These are phyloP conservation scores for Mycena polygramma DNA, from an alignment of 768 basidiomycete species.

Conservation along the genomic window DNA sequence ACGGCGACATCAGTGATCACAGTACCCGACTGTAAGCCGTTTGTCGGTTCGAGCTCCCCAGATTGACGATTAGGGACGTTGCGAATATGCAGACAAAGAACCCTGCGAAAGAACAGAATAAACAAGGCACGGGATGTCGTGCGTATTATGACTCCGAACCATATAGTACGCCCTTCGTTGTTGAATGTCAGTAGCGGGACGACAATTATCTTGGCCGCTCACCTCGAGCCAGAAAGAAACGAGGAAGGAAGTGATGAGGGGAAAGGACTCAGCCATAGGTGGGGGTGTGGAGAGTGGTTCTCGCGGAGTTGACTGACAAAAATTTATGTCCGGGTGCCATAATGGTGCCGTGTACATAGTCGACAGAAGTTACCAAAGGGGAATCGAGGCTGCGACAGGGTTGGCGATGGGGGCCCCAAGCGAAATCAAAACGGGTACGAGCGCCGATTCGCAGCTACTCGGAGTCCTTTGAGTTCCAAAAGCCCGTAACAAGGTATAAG, in stretches of 20 bases:
- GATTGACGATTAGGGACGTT: slow-evolving; percentile 8
- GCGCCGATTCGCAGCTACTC: too few relatives aligned
- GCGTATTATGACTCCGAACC: not conserved
- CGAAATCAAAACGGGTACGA: too few relatives aligned
- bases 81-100: slow-evolving; percentile 23
- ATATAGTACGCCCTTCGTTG: slow-evolving; percentile 14
- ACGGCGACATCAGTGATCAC: not conserved
- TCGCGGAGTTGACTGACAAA: too few relatives aligned
- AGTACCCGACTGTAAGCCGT: slow-evolving; percentile 18
- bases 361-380: too few relatives aligned
- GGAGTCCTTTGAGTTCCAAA: too few relatives aligned
- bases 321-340: too few relatives aligned
- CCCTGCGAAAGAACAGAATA: not conserved
- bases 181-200: not conserved
- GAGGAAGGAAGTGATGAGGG: slow-evolving; percentile 14
- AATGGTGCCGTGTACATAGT: too few relatives aligned
- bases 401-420: too few relatives aligned
- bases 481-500: too few relatives aligned
- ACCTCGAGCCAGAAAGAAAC: slow-evolving; percentile 20
- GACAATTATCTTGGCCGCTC: not conserved
- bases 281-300: too few relatives aligned
- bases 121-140: too few relatives aligned
- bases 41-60: slow-evolving; percentile 12
- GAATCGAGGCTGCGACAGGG: too few relatives aligned
- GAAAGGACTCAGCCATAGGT: not conserved